Conservation (phyloP, 2,329 filamentous ascomycete species). For the Sordariomycetes sp. region DNA sequence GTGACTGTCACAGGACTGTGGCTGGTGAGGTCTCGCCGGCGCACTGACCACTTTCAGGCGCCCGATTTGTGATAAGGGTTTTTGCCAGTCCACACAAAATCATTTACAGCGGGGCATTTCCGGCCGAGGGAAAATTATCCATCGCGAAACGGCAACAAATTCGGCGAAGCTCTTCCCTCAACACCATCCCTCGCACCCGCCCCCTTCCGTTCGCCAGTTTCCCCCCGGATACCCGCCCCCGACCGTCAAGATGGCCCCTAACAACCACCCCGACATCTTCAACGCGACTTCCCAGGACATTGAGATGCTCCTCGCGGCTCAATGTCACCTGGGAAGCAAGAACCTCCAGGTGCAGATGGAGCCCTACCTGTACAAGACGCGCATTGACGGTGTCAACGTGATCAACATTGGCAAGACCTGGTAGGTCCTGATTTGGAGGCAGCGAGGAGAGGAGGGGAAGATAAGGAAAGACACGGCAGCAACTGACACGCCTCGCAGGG, state of each 20-base stretch:
- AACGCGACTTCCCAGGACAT: conserved; percentile 97
- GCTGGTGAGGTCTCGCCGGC: neutral
- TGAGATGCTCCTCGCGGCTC: conserved; percentile 97
- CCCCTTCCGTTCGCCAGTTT: neutral
- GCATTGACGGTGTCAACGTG: conserved; percentile 95
- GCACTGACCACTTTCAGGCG: neutral
- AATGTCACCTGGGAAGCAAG: conserved; percentile 95
- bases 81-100: conserved; percentile 3
- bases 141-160: neutral
- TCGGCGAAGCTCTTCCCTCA: neutral
- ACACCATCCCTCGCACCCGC: neutral
- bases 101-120: neutral
- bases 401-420: conserved; percentile 99
- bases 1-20: neutral
- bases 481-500: conserved; percentile 44
- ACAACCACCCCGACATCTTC: conserved; percentile 88
- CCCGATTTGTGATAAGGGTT: conserved; percentile 4
- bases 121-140: neutral
- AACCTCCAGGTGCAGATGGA: conserved; percentile 99
- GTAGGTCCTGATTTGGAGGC: conserved; percentile 37
- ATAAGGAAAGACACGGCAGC: neutral
- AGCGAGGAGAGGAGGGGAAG: neutral
- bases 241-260: conserved; percentile 72
- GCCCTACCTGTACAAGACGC: conserved; percentile 99
- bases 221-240: neutral